phyloP scores from a whole-genome alignment of 192 early-diverging fungal genomes.

The Dissophora ornata region DNA sequence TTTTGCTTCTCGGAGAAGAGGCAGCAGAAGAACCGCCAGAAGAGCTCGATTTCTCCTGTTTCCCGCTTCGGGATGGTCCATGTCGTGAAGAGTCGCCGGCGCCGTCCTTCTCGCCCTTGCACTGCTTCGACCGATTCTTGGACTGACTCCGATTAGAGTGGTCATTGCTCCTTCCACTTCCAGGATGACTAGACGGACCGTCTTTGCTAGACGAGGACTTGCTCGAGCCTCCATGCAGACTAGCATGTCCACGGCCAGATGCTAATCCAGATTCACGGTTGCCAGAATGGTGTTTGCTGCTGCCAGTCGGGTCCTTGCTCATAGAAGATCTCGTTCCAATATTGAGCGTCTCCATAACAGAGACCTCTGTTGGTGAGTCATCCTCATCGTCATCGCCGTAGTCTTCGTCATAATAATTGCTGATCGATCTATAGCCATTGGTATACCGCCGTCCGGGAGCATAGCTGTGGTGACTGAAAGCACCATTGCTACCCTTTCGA shows the following conservation, averaged over 20 bases:
- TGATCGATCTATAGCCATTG: slow-evolving; percentile 26
- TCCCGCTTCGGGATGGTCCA: slow-evolving; percentile 2
- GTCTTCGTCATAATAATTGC: slow-evolving; percentile 46
- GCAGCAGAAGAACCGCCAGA: slow-evolving; percentile 5
- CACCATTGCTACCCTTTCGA: slow-evolving; percentile 21
- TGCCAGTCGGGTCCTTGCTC: slow-evolving; percentile 29
- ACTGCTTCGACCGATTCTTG: slow-evolving; percentile 12
- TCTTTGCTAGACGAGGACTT: slow-evolving; percentile 8
- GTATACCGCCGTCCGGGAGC: slow-evolving; percentile 35
- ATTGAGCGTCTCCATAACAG: slow-evolving; percentile 55
- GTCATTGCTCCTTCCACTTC: not conserved
- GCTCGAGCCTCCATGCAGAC: slow-evolving; percentile 5
- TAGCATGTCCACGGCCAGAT: not conserved
- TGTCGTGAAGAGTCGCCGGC: slow-evolving; percentile 1
- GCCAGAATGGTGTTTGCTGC: slow-evolving; percentile 5
- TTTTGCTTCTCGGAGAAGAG: slow-evolving; percentile 24
- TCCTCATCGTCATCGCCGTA: slow-evolving; percentile 46
- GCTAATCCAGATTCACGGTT: not conserved
- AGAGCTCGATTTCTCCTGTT: slow-evolving; percentile 24
- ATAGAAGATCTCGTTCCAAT: slow-evolving; percentile 31
- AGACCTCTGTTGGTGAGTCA: slow-evolving; percentile 6
- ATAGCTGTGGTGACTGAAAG: slow-evolving; percentile 10
- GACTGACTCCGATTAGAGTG: slow-evolving; percentile 20
- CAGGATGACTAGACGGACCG: not conserved
- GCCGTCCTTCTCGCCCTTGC: slow-evolving; percentile 13